Evolutionary conservation across 140 eudicot genomes (phyloP).

Genomic region (Ambrosia hybrid): DNA sequence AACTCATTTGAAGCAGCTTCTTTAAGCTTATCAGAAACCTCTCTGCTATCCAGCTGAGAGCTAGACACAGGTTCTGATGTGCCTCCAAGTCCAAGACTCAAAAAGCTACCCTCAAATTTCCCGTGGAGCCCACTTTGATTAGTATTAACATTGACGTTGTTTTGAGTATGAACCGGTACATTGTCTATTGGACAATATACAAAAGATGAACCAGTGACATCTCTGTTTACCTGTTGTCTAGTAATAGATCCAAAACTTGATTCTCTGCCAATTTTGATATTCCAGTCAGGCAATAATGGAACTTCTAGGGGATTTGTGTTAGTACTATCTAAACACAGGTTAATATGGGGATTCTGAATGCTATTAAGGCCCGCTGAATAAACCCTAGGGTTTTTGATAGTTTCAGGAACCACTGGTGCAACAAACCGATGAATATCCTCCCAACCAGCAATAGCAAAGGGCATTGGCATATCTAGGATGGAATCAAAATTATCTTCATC

Average conservation of each 20-base stretch:
- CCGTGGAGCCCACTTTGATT: conserved; percentile 32
- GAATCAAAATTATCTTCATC: conserved; percentile 23
- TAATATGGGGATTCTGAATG: conserved; percentile 30
- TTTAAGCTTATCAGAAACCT: conserved; percentile 33
- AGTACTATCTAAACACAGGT: conserved; percentile 12
- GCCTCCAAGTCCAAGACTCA: conserved; percentile 66
- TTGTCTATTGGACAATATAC: conserved; percentile 17
- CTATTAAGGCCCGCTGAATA: conserved; percentile 24
- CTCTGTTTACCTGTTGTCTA: conserved; percentile 27
- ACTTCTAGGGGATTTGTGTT: conserved; percentile 19
- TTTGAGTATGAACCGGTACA: conserved; percentile 16
- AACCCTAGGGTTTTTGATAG: conserved; percentile 21
- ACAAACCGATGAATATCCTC: conserved; percentile 31
- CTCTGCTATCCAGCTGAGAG: conserved; percentile 29
- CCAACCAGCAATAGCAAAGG: conserved; percentile 17
- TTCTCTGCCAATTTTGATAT: conserved; percentile 31
- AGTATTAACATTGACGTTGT: conserved; percentile 22
- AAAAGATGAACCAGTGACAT: conserved; percentile 19
- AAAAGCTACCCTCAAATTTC: conserved; percentile 50
- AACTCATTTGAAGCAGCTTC: conserved; percentile 35
- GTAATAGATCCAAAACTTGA: conserved; percentile 24
- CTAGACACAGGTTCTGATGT: conserved; percentile 27
- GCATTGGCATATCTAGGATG: conserved; percentile 18
- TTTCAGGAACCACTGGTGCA: conserved; percentile 23
- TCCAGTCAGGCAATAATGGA: conserved; percentile 34